Base-by-base conservation (phyloP, 805 yeast genomes). In the Wickerhamomyces canadensis region DNA sequence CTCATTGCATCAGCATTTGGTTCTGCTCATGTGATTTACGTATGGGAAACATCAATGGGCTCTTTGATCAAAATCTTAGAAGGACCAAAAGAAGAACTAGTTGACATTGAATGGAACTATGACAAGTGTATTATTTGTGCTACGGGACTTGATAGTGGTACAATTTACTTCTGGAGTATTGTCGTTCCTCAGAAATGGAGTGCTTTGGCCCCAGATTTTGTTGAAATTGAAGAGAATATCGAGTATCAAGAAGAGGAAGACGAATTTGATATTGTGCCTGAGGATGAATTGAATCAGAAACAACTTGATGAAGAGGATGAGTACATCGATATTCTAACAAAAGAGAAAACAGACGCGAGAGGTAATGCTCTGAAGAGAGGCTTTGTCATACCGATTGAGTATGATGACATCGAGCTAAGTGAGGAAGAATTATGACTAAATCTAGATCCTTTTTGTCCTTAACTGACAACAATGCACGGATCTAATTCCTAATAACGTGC, bases 171-270 rank as follows among this genome's bases (percentile, higher is more conserved):
- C 28, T 91, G 97, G 96, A 74, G 82, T 34, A 72, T 85, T 9
- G 74, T 74, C 27, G 76, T 84, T 16, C 94, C 95, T 1, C 96
- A 88, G 51, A 84, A 85, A 61, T 89, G 98, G 98, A 83, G 94
- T 58, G 95, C 97, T 1, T 65, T 89, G 49, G 97, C 97, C 0
- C 97, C 97, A 1, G 98, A 91, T 58, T 89, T 91, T 56, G 95
- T 84, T 33, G 97, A 89, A 58, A 80, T 89, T 30, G 96, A 89
- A 54, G 95, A 88, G 52, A 91, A 88, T 53, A 81, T 85, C 9
- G 87, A 84, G 40, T 89, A 91, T 54, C 77, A 78, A 47, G 98
- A 89, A 54, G 71, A 73, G 42, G 98, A 89, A 58, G 95, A 88
- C 55, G 98, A 89, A 60, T 89, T 89, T 59, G 97, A 89, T 55